Base-by-base conservation (phyloP, 306 rosid species). In the Sesbania bispinosa region DNA sequence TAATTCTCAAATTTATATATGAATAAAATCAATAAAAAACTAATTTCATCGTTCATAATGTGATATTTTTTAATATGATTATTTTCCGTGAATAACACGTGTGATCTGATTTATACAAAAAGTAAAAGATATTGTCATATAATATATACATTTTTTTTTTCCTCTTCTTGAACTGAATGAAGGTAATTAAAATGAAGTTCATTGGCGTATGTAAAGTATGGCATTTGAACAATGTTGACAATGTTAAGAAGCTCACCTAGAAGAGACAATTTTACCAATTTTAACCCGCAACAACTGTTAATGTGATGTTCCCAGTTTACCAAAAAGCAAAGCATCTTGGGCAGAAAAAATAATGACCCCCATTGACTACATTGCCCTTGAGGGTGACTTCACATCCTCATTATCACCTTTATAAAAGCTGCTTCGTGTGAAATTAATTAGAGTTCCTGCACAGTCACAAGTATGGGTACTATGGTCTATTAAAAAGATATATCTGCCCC, bases 331-430 rank as follows among this genome's bases (percentile, higher is more conserved):
- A 80, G 93, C 89, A 85, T 81, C 89, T 86, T 64, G 48, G 61
- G 73, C 77, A 81, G 76, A 76, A 79, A 57, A 77, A 89, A 80
- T 72, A 73, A 78, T 75, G 78, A 79, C 71, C 29, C 50, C 33
- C 53, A 71, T 70, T 83, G 88, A 88, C 98, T 59, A 78, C n/a
- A 65, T 39, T 90, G 39, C 92, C 98, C 90, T 70, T 88, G 97
- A 90, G 50, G 62, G 93, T 80, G 97, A 93, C 98, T 74, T 87
- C 75, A 73, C 93, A 90, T 88, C 96, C 85, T 79, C 87, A 82
- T 64, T 85, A 79, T 74, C 80, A 69, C 87, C 96, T 90, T 93
- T 93, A 82, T 65, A 85, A 93, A 93, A 89, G 93, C 97, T 85
- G 97, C 86, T 73, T 87, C 84, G 13, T 52, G 69, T 55, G 75